These are phyloP conservation scores for Barnettozyma californica DNA, from an alignment of 805 yeast genomes.

Conservation along the genomic window DNA sequence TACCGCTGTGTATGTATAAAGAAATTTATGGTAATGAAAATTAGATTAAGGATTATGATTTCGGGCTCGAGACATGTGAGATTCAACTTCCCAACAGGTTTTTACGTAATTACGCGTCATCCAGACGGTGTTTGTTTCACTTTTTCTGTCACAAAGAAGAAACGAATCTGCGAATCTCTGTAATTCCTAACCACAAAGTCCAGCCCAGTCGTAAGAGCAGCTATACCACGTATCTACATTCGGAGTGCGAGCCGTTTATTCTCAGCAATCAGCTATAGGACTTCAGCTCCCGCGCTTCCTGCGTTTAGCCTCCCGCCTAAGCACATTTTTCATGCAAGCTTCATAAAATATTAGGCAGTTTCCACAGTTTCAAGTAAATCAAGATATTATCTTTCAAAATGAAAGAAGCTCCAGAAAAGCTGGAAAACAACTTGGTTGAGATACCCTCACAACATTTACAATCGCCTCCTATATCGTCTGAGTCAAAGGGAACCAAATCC, in stretches of 20 bases:
- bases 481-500: constrained; percentile 2
- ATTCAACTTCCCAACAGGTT: too few relatives aligned
- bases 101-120: not conserved
- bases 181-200: not conserved
- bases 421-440: not conserved
- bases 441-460: not conserved
- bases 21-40: not conserved
- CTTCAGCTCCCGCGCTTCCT: not conserved
- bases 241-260: too few relatives aligned
- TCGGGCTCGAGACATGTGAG: not conserved
- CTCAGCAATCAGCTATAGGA: too few relatives aligned
- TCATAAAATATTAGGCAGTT: not conserved
- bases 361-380: not conserved
- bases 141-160: not conserved
- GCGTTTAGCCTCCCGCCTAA: not conserved
- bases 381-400: not conserved
- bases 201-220: not conserved
- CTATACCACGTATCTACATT: not conserved
- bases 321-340: not conserved
- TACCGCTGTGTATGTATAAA: not conserved
- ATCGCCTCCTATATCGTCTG: constrained; percentile 21
- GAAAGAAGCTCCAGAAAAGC: not conserved
- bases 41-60: not conserved
- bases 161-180: too few relatives aligned
- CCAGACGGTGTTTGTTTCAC: not conserved